Base-by-base conservation (phyloP, 306 rosid species). In the Parietaria judaica region DNA sequence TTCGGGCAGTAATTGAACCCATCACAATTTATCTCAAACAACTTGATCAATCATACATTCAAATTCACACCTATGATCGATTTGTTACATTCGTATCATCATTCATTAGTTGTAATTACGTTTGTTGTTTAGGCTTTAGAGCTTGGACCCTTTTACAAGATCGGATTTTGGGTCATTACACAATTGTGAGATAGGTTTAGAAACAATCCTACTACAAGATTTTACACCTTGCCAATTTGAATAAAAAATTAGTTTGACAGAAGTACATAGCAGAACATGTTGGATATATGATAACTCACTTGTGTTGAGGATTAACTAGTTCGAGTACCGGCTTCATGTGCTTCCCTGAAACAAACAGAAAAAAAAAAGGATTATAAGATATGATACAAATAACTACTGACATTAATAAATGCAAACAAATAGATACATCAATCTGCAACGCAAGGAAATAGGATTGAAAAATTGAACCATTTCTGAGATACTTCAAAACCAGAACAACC, bases 271-370 rank as follows among this genome's bases (percentile, higher is more conserved):
- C 12, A 7, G 37, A 35, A 36, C 23, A 44, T 23, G 15, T 45
- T 48, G 38, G 36, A 56, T 59, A 35, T 70, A 48, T 4, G 39
- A 58, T 60, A 72, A 73, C 97, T 84, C 78, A 92, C 98, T 76
- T 92, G 75, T 80, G 91, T 56, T 92, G 98, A 61, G 92, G 96
- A 82, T 88, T 92, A 60, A 70, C 80, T 66, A 80, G 76, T 74
- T 92, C 88, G 66, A 88, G 69, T 67, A 84, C 43, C 7, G 95
- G 95, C 75, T 88, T 79, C 68, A 84, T 51, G 17, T 74, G 78
- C 69, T 75, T 77, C 73, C 95, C 96, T 88, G 79, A 60, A 60
- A 65, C 49, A 64, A 55, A 54, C 57, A 46, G 60, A 70, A 10
- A 5, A 51, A 51, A 23, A 44, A 37, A 60, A 49, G 48, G 70